phyloP scores from a whole-genome alignment of 2,329 filamentous ascomycete genomes.

The Xylaria sp. region DNA sequence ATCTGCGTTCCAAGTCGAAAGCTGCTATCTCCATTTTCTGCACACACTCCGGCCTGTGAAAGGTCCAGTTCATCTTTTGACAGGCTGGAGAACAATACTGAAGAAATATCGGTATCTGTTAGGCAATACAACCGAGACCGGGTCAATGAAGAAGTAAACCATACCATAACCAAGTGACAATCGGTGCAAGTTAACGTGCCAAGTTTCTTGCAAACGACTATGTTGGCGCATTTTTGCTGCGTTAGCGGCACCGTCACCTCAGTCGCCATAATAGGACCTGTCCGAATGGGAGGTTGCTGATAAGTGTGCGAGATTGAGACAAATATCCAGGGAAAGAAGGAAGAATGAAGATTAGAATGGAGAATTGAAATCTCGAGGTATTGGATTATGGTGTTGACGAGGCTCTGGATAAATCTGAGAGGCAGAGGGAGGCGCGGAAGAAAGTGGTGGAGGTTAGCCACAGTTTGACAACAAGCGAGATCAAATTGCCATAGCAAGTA shows the following conservation, averaged over 20 bases:
- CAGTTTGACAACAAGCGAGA: background rate
- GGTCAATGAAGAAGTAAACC: background rate
- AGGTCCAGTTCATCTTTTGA: slow-evolving; percentile 1
- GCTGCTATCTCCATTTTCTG: background rate
- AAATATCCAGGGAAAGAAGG: background rate
- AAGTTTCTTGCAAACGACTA: background rate
- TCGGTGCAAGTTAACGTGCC: background rate
- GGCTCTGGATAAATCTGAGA: background rate
- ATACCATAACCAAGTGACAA: slow-evolving; percentile 1
- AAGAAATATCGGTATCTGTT: background rate
- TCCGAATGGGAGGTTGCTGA: background rate
- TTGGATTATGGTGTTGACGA: background rate
- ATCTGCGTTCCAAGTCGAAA: slow-evolving; percentile 11
- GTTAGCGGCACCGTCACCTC: slow-evolving; percentile 6
- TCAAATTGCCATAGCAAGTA: background rate
- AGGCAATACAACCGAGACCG: background rate
- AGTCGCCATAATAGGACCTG: background rate
- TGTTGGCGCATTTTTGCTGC: slow-evolving; percentile 14
- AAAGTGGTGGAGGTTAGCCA: background rate
- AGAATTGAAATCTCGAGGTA: too few species aligned
- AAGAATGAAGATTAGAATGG: background rate
- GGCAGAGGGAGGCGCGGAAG: background rate
- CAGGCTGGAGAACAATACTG: slow-evolving; percentile 23
- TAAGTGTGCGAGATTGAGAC: background rate
- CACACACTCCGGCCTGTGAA: slow-evolving; percentile 1